phyloP scores from a whole-genome alignment of 2,329 filamentous ascomycete species.

The Ceratocystis diversiconidia region DNA sequence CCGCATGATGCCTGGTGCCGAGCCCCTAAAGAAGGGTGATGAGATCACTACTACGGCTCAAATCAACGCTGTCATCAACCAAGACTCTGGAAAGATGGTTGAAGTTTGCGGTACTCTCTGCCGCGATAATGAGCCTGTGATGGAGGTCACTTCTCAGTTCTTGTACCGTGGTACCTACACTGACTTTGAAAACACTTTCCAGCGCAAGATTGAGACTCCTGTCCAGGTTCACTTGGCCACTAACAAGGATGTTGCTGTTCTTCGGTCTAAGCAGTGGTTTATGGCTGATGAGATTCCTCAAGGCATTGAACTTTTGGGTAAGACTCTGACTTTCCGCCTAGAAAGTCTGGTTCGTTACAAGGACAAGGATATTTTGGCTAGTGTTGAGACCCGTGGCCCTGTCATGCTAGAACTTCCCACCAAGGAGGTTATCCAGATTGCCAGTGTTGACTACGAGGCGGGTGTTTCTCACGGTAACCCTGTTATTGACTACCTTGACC shows the following conservation, averaged over 20 bases:
- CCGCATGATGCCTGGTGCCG: conserved; percentile 92
- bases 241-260: conserved; percentile 80
- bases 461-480: conserved; percentile 89
- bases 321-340: conserved; percentile 91
- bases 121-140: conserved; percentile 69
- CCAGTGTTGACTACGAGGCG: conserved; percentile 90
- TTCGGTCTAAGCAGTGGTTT: conserved; percentile 98
- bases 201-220: conserved; percentile 88
- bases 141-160: conserved; percentile 98
- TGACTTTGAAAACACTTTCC: conserved; percentile 97
- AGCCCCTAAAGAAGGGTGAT: conserved; percentile 91
- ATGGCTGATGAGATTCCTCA: conserved; percentile 54
- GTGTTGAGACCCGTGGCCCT: conserved; percentile 80
- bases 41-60: conserved; percentile 83
- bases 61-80: conserved; percentile 95
- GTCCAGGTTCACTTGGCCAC: conserved; percentile 84
- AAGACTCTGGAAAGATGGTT: conserved; percentile 98
- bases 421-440: conserved; percentile 94
- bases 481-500: conserved; percentile 87
- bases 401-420: conserved; percentile 88
- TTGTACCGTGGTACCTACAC: conserved; percentile 85
- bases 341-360: conserved; percentile 87
- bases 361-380: conserved; percentile 84
- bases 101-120: conserved; percentile 97
- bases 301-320: conserved; percentile 74